Conservation (phyloP, 1,284 basidiomycete genomes). For the Leccinum variabile region DNA sequence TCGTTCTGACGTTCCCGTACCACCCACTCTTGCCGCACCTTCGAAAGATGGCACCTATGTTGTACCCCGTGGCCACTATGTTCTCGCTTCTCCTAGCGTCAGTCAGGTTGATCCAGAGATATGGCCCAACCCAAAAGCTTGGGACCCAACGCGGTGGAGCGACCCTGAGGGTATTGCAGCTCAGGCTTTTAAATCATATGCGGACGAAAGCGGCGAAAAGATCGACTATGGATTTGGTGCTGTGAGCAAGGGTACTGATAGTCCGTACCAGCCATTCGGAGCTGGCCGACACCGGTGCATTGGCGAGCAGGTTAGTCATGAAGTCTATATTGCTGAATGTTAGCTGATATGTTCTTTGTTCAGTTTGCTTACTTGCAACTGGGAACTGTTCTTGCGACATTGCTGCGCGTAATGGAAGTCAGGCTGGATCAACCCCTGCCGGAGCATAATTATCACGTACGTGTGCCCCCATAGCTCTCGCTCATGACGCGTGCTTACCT, state of each 20-base stretch:
- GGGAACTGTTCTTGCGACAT: constrained; percentile 77
- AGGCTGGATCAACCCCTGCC: constrained; percentile 71
- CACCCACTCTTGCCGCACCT: constrained; percentile 77
- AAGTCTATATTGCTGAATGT: background rate
- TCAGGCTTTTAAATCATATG: constrained; percentile 72
- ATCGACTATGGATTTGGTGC: constrained; percentile 95
- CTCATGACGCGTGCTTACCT: constrained; percentile 2
- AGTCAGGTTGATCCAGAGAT: constrained; percentile 85
- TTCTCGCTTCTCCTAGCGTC: constrained; percentile 88
- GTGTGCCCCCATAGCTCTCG: constrained; percentile 28
- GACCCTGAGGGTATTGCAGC: constrained; percentile 77
- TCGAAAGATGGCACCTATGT: constrained; percentile 75
- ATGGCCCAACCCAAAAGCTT: constrained; percentile 76
- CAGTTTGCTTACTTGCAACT: constrained; percentile 96
- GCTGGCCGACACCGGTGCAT: constrained; percentile 95
- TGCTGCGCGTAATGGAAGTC: constrained; percentile 80
- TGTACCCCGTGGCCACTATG: constrained; percentile 89
- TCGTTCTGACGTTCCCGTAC: constrained; percentile 81
- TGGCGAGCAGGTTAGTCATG: constrained; percentile 74
- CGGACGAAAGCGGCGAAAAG: constrained; percentile 79
- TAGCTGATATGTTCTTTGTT: constrained; percentile 16
- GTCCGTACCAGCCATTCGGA: constrained; percentile 94
- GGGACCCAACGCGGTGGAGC: constrained; percentile 86
- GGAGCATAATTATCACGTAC: constrained; percentile 85
- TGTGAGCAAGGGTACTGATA: constrained; percentile 90